A percentile compares a stretch with the other conserved stretches of the same genome.
These are phyloP conservation scores for Nepenthes alata DNA, from an alignment of 179 eudicot genomes.

Conservation along the genomic window DNA sequence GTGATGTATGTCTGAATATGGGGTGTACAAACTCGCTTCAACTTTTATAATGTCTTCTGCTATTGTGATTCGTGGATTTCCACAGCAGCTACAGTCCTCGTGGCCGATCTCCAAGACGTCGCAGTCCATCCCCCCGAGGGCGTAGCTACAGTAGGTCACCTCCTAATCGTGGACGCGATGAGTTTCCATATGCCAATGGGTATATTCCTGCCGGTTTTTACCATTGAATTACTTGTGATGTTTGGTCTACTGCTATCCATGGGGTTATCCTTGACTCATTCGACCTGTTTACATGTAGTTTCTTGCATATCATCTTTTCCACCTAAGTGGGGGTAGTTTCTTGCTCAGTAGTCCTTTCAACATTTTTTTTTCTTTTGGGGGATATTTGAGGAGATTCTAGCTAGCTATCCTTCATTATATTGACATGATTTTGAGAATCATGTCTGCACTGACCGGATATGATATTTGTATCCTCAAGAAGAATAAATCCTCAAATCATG, in stretches of 20 bases:
- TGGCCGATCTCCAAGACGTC: slow-evolving; percentile 84
- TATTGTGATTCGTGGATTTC: not conserved
- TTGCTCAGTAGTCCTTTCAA: too few relatives aligned
- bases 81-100: slow-evolving; percentile 94
- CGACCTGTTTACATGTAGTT: too few relatives aligned
- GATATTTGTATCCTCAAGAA: not conserved
- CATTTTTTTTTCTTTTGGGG: too few relatives aligned
- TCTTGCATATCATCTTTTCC: too few relatives aligned
- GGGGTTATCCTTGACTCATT: too few relatives aligned
- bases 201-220: slow-evolving; percentile 4
- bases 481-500: not conserved
- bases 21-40: too few relatives aligned
- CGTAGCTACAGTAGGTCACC: slow-evolving; percentile 86
- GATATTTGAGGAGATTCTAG: too few relatives aligned
- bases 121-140: slow-evolving; percentile 79
- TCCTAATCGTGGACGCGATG: slow-evolving; percentile 90
- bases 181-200: slow-evolving; percentile 85
- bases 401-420: not conserved
- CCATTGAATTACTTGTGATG: too few relatives aligned
- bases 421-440: not conserved
- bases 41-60: not conserved
- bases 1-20: too few relatives aligned
- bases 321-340: too few relatives aligned
- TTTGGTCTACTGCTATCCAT: too few relatives aligned
- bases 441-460: not conserved